phyloP scores from a whole-genome alignment of 192 early-diverging fungal genomes.

The Rhizoclosmatium sp. region DNA sequence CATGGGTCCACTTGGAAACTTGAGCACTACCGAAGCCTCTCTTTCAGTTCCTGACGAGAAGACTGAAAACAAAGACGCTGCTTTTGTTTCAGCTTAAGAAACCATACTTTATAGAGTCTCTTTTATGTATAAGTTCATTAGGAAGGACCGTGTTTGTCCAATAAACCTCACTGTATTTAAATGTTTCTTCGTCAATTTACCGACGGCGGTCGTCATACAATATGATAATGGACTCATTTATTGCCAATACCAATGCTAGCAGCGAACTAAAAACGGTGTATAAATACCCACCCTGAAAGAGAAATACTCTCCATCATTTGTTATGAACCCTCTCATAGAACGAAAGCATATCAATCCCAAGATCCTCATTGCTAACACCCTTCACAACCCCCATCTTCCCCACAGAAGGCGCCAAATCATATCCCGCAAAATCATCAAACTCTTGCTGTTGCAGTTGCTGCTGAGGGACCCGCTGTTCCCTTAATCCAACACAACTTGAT shows the following conservation, averaged over 20 bases:
- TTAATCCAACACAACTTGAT: too few relatives aligned
- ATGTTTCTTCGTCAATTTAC: not conserved
- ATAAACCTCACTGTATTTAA: not conserved
- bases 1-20: conserved; percentile 18
- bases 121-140: not conserved
- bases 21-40: not conserved
- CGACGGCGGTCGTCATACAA: not conserved
- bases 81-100: not conserved
- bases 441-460: too few relatives aligned
- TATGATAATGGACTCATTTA: not conserved
- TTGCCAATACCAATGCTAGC: not conserved
- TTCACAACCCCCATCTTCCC: not conserved
- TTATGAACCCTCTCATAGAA: conserved; percentile 1
- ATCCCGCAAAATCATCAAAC: not conserved
- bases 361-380: not conserved
- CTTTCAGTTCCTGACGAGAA: not conserved
- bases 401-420: not conserved
- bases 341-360: not conserved
- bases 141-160: not conserved
- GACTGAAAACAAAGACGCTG: not conserved
- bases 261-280: not conserved
- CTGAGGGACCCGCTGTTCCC: too few relatives aligned
- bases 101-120: not conserved
- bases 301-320: not conserved
- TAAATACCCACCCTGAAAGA: not conserved